Percentiles rank a stretch among this genome's conserved stretches.
Evolutionary conservation across 164 flowering plant genomes (phyloP).

Genomic region (Sedum album): DNA sequence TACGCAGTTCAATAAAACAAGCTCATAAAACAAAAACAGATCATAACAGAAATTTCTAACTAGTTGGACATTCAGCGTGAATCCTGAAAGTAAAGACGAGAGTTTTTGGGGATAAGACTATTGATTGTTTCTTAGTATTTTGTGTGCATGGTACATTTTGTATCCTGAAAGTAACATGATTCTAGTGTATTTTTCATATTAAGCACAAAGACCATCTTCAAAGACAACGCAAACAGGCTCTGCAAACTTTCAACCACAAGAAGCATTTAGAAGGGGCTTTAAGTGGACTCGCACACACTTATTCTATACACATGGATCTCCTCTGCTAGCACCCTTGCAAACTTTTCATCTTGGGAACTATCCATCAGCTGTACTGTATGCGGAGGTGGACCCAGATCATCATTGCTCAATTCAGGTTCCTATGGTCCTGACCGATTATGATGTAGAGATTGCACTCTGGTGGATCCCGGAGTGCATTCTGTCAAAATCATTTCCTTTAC

Average conservation of each 20-base stretch:
- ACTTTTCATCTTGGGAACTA: not conserved
- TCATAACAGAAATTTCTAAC: too few relatives aligned
- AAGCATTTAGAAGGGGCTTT: not conserved
- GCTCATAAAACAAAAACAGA: too few relatives aligned
- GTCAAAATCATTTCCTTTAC: constrained; percentile 8
- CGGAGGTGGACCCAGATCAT: not conserved
- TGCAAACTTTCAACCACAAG: not conserved
- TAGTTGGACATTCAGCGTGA: too few relatives aligned
- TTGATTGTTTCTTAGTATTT: too few relatives aligned
- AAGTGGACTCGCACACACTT: not conserved
- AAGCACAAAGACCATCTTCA: too few relatives aligned
- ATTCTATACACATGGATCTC: not conserved
- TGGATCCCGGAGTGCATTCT: constrained; percentile 6
- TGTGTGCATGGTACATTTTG: too few relatives aligned
- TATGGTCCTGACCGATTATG: not conserved
- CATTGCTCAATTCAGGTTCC: not conserved
- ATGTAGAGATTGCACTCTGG: constrained; percentile 16
- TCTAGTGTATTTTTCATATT: too few relatives aligned
- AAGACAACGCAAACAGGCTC: not conserved
- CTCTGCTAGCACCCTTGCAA: not conserved
- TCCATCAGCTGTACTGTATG: not conserved
- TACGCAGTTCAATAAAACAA: too few relatives aligned
- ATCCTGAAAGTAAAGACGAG: too few relatives aligned
- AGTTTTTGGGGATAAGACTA: too few relatives aligned
- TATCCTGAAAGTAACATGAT: too few relatives aligned